Evolutionary conservation across 2,329 filamentous ascomycete species (phyloP).

Genomic region (Penicillium sp.): DNA sequence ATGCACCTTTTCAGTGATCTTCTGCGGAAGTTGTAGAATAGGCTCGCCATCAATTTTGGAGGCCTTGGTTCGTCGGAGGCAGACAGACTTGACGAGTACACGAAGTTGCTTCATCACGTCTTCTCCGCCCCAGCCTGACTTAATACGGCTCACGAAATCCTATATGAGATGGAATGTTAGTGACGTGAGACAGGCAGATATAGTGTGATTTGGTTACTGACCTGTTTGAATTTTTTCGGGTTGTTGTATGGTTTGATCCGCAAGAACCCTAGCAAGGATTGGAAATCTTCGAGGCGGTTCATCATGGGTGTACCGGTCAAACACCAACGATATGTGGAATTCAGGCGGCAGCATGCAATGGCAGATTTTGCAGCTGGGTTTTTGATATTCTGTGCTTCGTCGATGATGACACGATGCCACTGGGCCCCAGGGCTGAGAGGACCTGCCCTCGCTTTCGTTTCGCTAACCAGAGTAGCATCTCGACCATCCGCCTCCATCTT

Average conservation of each 20-base stretch:
- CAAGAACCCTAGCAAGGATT: conserved; percentile 75
- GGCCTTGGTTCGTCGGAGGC: conserved; percentile 80
- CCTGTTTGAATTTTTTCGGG: conserved; percentile 61
- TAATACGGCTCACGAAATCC: conserved; percentile 58
- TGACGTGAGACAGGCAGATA: not conserved
- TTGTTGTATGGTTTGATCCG: conserved; percentile 73
- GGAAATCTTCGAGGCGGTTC: conserved; percentile 79
- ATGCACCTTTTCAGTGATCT: conserved; percentile 62
- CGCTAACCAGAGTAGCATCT: conserved; percentile 22
- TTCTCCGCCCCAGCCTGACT: conserved; percentile 38
- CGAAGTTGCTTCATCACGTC: conserved; percentile 71
- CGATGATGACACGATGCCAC: conserved; percentile 73
- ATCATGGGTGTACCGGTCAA: conserved; percentile 86
- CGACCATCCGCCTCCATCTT: conserved; percentile 52
- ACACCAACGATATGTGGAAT: conserved; percentile 68
- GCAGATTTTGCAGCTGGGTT: conserved; percentile 67
- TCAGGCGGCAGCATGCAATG: conserved; percentile 60
- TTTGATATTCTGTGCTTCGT: conserved; percentile 82
- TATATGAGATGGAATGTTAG: conserved; percentile 3
- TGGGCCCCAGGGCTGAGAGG: conserved; percentile 62
- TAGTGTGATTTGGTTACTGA: conserved; percentile 35
- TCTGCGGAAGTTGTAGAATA: conserved; percentile 68
- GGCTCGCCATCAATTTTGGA: conserved; percentile 78
- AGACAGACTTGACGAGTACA: conserved; percentile 73
- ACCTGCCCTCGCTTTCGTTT: conserved; percentile 5